Conservation (phyloP, 1,284 basidiomycete species). For the Naganishia liquefaciens region DNA sequence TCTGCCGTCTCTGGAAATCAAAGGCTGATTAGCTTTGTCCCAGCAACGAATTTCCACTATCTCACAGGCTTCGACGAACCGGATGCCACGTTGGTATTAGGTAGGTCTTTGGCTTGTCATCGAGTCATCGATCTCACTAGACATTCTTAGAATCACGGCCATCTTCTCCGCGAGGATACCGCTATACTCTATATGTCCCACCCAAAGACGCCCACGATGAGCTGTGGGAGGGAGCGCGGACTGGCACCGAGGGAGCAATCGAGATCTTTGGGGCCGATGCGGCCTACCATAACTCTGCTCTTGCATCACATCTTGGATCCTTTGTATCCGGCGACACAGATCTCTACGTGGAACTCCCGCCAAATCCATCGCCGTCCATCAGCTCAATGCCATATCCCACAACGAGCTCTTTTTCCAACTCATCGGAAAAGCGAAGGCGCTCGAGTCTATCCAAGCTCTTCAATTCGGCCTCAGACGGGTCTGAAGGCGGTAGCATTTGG, state of each 20-base stretch:
- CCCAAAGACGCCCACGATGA: slow-evolving; percentile 76
- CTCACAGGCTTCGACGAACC: slow-evolving; percentile 94
- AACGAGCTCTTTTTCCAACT: slow-evolving; percentile 7
- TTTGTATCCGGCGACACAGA: slow-evolving; percentile 40
- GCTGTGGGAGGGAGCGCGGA: slow-evolving; percentile 88
- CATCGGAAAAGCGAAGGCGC: slow-evolving; percentile 44
- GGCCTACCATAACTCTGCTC: slow-evolving; percentile 49
- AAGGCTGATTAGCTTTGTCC: not conserved
- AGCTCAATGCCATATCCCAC: slow-evolving; percentile 43
- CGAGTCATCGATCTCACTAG: not conserved
- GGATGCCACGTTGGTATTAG: slow-evolving; percentile 80
- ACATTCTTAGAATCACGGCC: slow-evolving; percentile 44
- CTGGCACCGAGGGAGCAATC: slow-evolving; percentile 64
- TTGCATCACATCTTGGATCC: slow-evolving; percentile 45
- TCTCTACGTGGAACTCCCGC: slow-evolving; percentile 55
- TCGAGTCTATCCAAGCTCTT: slow-evolving; percentile 51
- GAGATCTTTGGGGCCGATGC: slow-evolving; percentile 74
- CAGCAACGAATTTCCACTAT: slow-evolving; percentile 87
- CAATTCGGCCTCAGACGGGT: slow-evolving; percentile 39
- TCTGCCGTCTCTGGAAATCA: no score
- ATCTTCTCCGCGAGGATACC: slow-evolving; percentile 74
- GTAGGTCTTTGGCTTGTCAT: slow-evolving; percentile 52
- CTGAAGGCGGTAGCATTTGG: slow-evolving; percentile 23
- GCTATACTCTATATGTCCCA: slow-evolving; percentile 83
- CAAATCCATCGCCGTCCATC: slow-evolving; percentile 46